Percentiles rank a stretch among this genome's conserved stretches.
Evolutionary conservation across 805 yeast genomes (phyloP).

Genomic region (Starmera quercuum): DNA sequence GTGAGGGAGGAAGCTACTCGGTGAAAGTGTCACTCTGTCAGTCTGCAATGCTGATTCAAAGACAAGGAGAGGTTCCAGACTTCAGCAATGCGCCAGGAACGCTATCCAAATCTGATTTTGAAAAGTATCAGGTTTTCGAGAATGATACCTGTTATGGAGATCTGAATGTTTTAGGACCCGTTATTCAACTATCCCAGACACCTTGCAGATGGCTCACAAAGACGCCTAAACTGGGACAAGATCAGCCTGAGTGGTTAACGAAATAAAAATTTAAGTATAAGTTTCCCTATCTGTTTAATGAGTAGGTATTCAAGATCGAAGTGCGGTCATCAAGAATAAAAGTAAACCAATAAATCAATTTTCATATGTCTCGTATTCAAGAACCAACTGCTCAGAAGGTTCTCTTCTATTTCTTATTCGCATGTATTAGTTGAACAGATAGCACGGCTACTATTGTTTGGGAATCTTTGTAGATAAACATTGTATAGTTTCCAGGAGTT

Average conservation of each 20-base stretch:
- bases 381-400: background rate
- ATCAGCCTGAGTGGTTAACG: background rate
- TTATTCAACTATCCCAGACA: background rate
- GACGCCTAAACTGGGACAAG: background rate
- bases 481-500: background rate
- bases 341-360: background rate
- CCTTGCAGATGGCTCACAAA: background rate
- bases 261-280: background rate
- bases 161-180: background rate
- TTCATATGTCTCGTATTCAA: background rate
- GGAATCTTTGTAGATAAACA: background rate
- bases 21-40: background rate
- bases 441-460: background rate
- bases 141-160: constrained; percentile 1
- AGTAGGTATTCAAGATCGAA: no score
- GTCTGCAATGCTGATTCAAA: background rate
- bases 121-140: background rate
- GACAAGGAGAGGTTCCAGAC: background rate
- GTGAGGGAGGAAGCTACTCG: background rate
- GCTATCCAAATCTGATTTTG: background rate
- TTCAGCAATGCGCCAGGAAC: background rate
- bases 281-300: background rate
- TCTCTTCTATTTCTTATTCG: background rate
- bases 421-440: background rate
- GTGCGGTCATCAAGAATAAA: background rate